Evolutionary conservation across 768 basidiomycete genomes (phyloP), one percentile per base, ranked within the genome.

Genomic region (Hemileccinum impolitum): DNA sequence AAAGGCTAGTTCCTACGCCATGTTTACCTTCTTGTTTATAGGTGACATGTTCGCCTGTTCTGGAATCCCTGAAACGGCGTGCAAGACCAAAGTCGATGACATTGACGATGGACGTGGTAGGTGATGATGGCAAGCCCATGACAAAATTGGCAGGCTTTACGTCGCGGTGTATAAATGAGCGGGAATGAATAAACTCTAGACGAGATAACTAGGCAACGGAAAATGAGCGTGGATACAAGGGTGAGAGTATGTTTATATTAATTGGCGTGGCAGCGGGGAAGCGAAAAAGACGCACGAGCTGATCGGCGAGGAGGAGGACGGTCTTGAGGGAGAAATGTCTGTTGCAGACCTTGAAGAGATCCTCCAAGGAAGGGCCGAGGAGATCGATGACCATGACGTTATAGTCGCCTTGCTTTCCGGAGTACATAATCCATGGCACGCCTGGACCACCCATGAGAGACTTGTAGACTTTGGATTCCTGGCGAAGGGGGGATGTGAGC

Each of bases 131-230:
- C 14, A 50, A 47, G 54, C 92, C 90, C 91, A 98, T 97, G 52
- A 99, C 86, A 65, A 99, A 99, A 72, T 99, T 98, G 61, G 95
- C 95, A 32, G 95, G 95, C 68, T 98, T 99, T 70, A 99, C 88
- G 66, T 98, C 95, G 56, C 95, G 89, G 68, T 98, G 95, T 36
- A 96, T 84, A 58, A 95, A 87, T 61, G 91, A 90, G 62, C 91
- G 87, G 1, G 89, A 90, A 71, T 99, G 95, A 57, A 97, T 93
- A 68, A 93, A 98, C 68, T 96, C 91, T 62, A 97, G 86, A 41
- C 95, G 92, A 8, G 92, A 91, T 67, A 96, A 85, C 93, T 94
- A 60, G 43, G 54, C 48, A 55, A 61, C 26, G 48, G 13, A 43
- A 57, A 48, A 59, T 50, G 50, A 62, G 32, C 50, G 56, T 31